Conservation (phyloP, 306 rosid genomes). For the Glycine latifolia region DNA sequence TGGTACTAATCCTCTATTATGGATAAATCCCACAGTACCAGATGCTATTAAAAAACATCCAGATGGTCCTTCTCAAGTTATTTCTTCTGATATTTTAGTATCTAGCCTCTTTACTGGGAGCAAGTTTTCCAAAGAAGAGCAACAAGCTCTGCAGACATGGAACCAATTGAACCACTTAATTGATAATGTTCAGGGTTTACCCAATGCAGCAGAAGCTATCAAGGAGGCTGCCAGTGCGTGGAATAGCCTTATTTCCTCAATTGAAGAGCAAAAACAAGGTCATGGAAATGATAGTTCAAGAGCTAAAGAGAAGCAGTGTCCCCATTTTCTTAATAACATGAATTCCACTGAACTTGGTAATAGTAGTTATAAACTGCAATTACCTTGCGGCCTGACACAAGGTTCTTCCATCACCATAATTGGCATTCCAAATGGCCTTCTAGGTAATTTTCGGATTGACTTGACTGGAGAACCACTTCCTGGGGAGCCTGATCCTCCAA, state of each 20-base stretch:
- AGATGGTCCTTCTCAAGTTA: conserved; percentile 65
- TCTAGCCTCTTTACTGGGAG: conserved; percentile 72
- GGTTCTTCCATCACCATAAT: conserved; percentile 91
- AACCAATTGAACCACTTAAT: conserved; percentile 73
- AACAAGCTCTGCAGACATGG: conserved; percentile 80
- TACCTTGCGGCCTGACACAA: conserved; percentile 97
- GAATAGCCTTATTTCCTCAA: conserved; percentile 74
- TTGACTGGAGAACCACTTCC: conserved; percentile 94
- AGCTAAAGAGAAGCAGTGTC: conserved; percentile 89
- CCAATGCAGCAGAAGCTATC: conserved; percentile 88
- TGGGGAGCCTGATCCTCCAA: conserved; percentile 96
- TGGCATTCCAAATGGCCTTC: conserved; percentile 89
- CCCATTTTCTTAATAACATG: conserved; percentile 87
- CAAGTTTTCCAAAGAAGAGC: conserved; percentile 73
- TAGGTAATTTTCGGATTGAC: conserved; percentile 87
- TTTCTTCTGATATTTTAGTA: conserved; percentile 64
- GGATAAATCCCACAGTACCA: conserved; percentile 71
- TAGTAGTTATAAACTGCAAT: conserved; percentile 65
- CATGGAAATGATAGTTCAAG: conserved; percentile 68
- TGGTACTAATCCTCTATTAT: conserved; percentile 78
- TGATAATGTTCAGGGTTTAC: conserved; percentile 78
- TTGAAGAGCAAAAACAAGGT: conserved; percentile 69
- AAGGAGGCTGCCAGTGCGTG: conserved; percentile 93
- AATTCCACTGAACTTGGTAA: conserved; percentile 67
- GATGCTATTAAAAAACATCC: conserved; percentile 72